Evolutionary conservation across 306 rosid genomes (phyloP).

Genomic region (Sphenostylis stenocarpa): DNA sequence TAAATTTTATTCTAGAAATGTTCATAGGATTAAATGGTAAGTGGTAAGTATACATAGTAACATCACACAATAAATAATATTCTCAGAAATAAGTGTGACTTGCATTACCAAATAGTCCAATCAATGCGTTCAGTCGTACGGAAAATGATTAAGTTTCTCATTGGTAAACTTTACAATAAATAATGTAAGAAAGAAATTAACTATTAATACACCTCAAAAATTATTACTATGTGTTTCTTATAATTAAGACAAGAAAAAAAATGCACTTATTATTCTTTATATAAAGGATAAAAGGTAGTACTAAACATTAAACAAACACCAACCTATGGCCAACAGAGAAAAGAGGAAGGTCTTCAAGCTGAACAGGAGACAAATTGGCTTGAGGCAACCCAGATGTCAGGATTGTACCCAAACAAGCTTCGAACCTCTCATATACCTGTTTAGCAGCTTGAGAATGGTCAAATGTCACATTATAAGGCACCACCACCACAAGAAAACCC

Average conservation of each 20-base stretch:
- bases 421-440: conserved; percentile 79
- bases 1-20: too few species aligned
- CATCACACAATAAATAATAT: background rate
- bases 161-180: too few species aligned
- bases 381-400: conserved; percentile 69
- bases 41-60: background rate
- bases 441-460: conserved; percentile 74
- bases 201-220: background rate
- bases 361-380: conserved; percentile 60
- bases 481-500: conserved; percentile 74
- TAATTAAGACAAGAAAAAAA: too few species aligned
- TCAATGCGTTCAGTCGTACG: background rate
- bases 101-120: background rate
- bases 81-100: background rate
- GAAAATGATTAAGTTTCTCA: background rate
- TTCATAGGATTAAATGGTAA: background rate
- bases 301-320: background rate
- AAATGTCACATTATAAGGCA: conserved; percentile 92
- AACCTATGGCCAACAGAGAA: conserved; percentile 94
- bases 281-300: background rate
- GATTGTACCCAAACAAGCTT: conserved; percentile 64
- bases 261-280: too few species aligned
- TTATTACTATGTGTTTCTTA: too few species aligned
- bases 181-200: background rate
- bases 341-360: conserved; percentile 66